Base-by-base conservation (phyloP, 495 filamentous ascomycete genomes). In the Xanthoparmelia taractica region DNA sequence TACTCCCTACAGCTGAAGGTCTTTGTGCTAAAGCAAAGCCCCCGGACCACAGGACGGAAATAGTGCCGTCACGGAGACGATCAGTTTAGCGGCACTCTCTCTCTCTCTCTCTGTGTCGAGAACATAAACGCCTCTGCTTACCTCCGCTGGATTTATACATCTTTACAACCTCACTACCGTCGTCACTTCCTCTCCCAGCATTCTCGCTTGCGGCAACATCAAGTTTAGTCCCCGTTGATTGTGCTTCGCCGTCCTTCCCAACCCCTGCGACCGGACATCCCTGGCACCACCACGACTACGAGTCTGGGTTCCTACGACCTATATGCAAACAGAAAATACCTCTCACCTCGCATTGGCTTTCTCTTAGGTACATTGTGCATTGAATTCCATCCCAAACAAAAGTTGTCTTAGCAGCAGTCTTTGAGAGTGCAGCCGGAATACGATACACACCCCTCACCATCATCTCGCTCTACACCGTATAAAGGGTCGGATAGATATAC, bases 351-450 rank as follows among this genome's bases (percentile, higher is more conserved):
- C 61, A 58, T 63, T 58, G 61, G 29, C 23, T 63, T 52, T 58
- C 38, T 34, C 61, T 45, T 63, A 57, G 57, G 57, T 18, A 57
- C 56, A 58, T 52, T 52, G 55, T 63, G 41, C 61, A 63, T 63
- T 47, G 54, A 12, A n/a, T 34, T 63, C 58, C 54, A 50, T 63
- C 45, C 52, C 15, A n/a, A 29, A 36, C 29, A 27, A n/a, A n/a
- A n/a, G 27, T 33, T 38, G 29, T 20, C 56, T 50, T 57, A 58
- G 23, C 11, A 38, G 31, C 61, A 58, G 41, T 57, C 25, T 63
- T 58, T 34, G 56, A 58, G 23, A 50, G 34, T 40, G 18, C 45
- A 31, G 7, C 55, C 31, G 40, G 31, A 34, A 45, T 23, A 31
- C 43, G 15, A 40, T 17, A 40, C 54, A 31, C 55, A 33, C 34